A percentile compares a stretch with the other conserved stretches of the same genome.
phyloP scores from a whole-genome alignment of 1,139 yeast genomes.

The Suhomyces taliae region DNA sequence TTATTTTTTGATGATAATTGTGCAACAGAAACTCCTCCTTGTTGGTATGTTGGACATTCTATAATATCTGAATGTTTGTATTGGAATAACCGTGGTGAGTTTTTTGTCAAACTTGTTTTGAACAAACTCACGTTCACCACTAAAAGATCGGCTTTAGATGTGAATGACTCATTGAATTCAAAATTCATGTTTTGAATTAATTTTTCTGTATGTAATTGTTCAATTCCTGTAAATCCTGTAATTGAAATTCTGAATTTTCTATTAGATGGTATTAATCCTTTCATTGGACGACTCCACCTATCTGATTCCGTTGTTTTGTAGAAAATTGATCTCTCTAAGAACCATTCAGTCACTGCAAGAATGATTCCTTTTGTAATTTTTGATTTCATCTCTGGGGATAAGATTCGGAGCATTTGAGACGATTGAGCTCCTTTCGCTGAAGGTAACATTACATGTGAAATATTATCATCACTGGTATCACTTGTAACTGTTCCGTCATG shows the following conservation, averaged over 20 bases:
- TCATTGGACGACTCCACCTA: conserved; percentile 71
- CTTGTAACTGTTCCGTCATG: conserved; percentile 42
- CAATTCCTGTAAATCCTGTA: conserved; percentile 85
- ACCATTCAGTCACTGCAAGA: conserved; percentile 73
- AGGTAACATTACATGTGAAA: conserved; percentile 45
- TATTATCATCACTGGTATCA: conserved; percentile 21
- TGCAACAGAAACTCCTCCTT: conserved; percentile 33
- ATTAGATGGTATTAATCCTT: conserved; percentile 34
- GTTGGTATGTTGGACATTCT: conserved; percentile 36
- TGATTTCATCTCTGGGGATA: conserved; percentile 23
- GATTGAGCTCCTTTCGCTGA: conserved; percentile 34
- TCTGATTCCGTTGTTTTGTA: conserved; percentile 57
- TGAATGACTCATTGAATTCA: conserved; percentile 51
- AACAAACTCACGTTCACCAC: conserved; percentile 61
- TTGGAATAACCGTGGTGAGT: conserved; percentile 40
- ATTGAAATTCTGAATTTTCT: conserved; percentile 54
- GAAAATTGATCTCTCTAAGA: conserved; percentile 73
- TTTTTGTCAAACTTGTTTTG: conserved; percentile 30
- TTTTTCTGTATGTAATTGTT: conserved; percentile 70
- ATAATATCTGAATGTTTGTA: conserved; percentile 37
- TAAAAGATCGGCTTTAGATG: conserved; percentile 59
- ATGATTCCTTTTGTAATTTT: conserved; percentile 26
- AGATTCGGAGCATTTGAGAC: conserved; percentile 23
- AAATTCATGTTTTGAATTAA: conserved; percentile 56
- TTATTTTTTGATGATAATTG: conserved; percentile 51